Evolutionary conservation across 257 asterid genomes (phyloP).

Genomic region (Gentiana dahurica): DNA sequence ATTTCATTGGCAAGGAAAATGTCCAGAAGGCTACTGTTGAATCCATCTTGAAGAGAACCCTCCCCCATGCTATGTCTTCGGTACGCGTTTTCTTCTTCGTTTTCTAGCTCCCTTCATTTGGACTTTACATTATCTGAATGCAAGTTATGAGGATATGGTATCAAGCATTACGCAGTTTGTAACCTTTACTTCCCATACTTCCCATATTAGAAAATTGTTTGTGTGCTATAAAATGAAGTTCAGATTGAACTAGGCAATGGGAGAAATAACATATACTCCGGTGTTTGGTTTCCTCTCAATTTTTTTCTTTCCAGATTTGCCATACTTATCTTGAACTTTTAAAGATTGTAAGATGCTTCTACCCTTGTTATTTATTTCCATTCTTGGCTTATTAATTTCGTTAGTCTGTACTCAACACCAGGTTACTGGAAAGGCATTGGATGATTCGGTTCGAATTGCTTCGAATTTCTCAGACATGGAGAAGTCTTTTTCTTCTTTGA

Average conservation of each 20-base stretch:
- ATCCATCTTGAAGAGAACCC: constrained; percentile 89
- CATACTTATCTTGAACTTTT: not conserved
- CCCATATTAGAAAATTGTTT: too few relatives aligned
- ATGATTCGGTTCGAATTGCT: constrained; percentile 77
- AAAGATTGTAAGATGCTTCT: not conserved
- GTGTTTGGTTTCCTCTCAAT: too few relatives aligned
- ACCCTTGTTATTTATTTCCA: constrained; percentile 7
- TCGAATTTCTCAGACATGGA: constrained; percentile 83
- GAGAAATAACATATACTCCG: too few relatives aligned
- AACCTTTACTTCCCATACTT: too few relatives aligned
- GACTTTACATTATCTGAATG: not conserved
- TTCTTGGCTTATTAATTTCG: constrained; percentile 11
- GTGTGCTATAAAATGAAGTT: too few relatives aligned
- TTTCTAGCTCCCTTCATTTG: too few relatives aligned
- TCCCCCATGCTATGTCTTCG: constrained; percentile 93
- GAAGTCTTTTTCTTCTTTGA: constrained; percentile 46
- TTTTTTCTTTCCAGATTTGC: too few relatives aligned
- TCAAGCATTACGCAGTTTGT: too few relatives aligned
- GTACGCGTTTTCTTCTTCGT: constrained; percentile 23
- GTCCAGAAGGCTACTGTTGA: constrained; percentile 71
- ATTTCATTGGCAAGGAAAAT: constrained; percentile 52
- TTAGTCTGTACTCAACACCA: constrained; percentile 11
- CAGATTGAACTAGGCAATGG: too few relatives aligned
- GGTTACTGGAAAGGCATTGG: constrained; percentile 82
- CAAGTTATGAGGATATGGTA: not conserved